Conservation (phyloP, 2,329 filamentous ascomycete genomes). For the Beauveria scarabaeidicola region DNA sequence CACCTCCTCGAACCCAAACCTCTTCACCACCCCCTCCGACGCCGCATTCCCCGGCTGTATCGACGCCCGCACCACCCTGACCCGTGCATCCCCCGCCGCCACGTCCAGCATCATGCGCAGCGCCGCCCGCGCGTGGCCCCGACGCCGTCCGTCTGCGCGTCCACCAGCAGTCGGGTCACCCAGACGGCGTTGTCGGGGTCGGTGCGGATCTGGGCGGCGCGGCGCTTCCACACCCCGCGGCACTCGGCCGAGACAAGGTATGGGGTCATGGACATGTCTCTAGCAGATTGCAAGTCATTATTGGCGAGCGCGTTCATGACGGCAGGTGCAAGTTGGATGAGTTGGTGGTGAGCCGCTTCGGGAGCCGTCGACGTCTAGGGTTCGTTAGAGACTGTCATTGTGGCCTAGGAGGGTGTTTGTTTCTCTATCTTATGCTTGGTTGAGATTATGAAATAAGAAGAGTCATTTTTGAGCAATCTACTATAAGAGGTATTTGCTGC, state of each 20-base stretch:
- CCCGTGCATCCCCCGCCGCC: neutral
- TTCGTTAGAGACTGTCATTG: neutral
- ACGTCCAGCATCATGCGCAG: slow-evolving; percentile 1
- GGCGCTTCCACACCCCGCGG: neutral
- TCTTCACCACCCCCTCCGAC: neutral
- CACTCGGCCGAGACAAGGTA: slow-evolving; percentile 1
- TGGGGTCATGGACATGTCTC: neutral
- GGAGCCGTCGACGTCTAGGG: neutral
- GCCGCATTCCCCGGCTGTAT: neutral
- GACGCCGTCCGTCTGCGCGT: neutral
- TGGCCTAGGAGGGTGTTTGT: too few relatives aligned
- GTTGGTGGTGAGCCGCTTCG: neutral
- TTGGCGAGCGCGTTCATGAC: neutral
- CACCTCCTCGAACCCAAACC: neutral
- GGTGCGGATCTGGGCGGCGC: neutral
- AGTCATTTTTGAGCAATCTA: too few relatives aligned
- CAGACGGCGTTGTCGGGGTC: neutral
- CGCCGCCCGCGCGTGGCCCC: slow-evolving; percentile 7
- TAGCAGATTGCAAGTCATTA: neutral
- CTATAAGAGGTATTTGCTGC: too few relatives aligned
- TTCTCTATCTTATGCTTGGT: too few relatives aligned
- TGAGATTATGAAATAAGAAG: too few relatives aligned
- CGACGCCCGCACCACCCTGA: slow-evolving; percentile 5
- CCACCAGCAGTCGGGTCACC: slow-evolving; percentile 7
- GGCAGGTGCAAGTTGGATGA: neutral